phyloP scores from a whole-genome alignment of 2,329 filamentous ascomycete species.

The Biscogniauxia mediterranea region DNA sequence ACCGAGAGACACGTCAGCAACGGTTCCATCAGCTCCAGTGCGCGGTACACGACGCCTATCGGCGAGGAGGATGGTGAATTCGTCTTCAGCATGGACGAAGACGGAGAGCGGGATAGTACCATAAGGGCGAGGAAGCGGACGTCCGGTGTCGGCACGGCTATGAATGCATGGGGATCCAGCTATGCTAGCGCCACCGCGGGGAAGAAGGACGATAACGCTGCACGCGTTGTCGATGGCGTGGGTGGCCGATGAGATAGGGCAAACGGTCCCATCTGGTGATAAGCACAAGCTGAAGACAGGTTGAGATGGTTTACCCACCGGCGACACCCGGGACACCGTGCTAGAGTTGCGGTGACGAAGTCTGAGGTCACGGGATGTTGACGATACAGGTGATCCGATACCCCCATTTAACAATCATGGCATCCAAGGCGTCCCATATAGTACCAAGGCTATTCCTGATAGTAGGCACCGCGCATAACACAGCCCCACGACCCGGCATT shows the following conservation, averaged over 20 bases:
- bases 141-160: slow-evolving; percentile 39
- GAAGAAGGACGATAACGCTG: slow-evolving; percentile 30
- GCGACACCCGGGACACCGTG: neutral
- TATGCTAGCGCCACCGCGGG: slow-evolving; percentile 33
- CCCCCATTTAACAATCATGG: neutral
- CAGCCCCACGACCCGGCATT: neutral
- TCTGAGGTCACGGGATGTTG: neutral
- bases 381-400: neutral
- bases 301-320: slow-evolving; percentile 5
- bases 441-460: neutral
- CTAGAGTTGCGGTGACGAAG: neutral
- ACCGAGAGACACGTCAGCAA: slow-evolving; percentile 60
- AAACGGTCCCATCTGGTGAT: neutral
- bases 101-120: slow-evolving; percentile 50
- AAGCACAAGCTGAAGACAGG: slow-evolving; percentile 3
- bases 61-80: slow-evolving; percentile 64
- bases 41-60: slow-evolving; percentile 62
- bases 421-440: neutral
- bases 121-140: slow-evolving; percentile 48
- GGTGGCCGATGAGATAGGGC: slow-evolving; percentile 25
- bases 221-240: slow-evolving; percentile 30
- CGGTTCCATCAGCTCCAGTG: slow-evolving; percentile 56
- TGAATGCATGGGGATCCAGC: slow-evolving; percentile 31
- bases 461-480: neutral
- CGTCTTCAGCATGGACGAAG: slow-evolving; percentile 65